Evolutionary conservation across 352 stramenopile genomes (phyloP).

Genomic region (Globisporangium ultimum): DNA sequence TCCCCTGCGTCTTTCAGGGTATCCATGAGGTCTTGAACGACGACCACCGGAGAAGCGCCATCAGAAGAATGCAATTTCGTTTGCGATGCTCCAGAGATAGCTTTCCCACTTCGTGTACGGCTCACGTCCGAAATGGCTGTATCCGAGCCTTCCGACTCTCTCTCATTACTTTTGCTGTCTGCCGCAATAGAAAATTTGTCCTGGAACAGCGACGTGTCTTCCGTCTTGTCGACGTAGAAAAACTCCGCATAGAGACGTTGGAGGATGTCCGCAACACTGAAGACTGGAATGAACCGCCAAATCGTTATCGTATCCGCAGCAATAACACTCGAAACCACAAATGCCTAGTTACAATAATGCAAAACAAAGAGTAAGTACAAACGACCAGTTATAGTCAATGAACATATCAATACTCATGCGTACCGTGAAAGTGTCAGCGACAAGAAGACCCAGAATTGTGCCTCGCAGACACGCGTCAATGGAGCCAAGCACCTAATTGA

Average conservation of each 20-base stretch:
- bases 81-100: constrained; percentile 8
- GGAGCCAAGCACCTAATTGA: constrained; percentile 62
- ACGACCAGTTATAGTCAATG: not conserved
- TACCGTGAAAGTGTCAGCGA: constrained; percentile 81
- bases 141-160: constrained; percentile 2
- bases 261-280: constrained; percentile 73
- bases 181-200: constrained; percentile 52
- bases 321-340: constrained; percentile 82
- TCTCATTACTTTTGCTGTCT: constrained; percentile 5
- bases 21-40: constrained; percentile 34
- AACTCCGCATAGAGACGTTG: constrained; percentile 78
- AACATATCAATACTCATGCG: not conserved
- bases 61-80: not conserved
- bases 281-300: constrained; percentile 77
- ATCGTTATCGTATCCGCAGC: constrained; percentile 60
- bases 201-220: constrained; percentile 64
- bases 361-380: not conserved
- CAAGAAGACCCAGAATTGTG: constrained; percentile 77
- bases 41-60: not conserved
- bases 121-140: constrained; percentile 5
- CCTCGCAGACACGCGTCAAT: constrained; percentile 82
- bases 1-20: constrained; percentile 24
- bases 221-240: constrained; percentile 54
- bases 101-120: constrained; percentile 18
- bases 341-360: constrained; percentile 38